Percentiles rank a stretch among this genome's conserved stretches.
Evolutionary conservation across 768 basidiomycete genomes (phyloP).

Genomic region (Neoboletus brunneissimus): DNA sequence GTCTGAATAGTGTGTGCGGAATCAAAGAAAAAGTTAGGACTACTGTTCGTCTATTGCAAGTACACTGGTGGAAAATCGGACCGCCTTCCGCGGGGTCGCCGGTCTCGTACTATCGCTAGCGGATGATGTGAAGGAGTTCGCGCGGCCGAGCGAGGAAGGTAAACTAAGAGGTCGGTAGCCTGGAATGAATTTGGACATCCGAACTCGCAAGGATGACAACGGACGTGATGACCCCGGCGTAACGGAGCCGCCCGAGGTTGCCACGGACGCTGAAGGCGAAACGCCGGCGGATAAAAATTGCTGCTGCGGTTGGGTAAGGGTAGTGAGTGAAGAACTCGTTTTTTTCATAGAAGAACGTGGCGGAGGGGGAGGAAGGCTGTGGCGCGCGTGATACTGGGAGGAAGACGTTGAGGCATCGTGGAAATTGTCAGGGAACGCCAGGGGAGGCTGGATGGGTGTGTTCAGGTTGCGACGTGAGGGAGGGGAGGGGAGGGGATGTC

Average conservation of each 20-base stretch:
- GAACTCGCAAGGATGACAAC: conserved; percentile 41
- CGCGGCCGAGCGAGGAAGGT: conserved; percentile 33
- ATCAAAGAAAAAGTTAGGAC: conserved; percentile 10
- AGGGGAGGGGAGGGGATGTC: conserved; percentile 17
- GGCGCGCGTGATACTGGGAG: conserved; percentile 20
- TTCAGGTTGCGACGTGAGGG: conserved; percentile 19
- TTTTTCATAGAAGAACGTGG: conserved; percentile 67
- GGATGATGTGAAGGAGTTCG: conserved; percentile 32
- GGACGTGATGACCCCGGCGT: conserved; percentile 28
- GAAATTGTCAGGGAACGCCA: conserved; percentile 20
- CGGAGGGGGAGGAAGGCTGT: conserved; percentile 52
- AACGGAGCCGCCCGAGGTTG: conserved; percentile 33
- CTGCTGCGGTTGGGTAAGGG: conserved; percentile 21
- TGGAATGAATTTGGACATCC: conserved; percentile 53
- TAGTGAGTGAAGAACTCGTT: conserved; percentile 28
- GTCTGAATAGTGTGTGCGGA: conserved; percentile 2
- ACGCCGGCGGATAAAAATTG: conserved; percentile 12
- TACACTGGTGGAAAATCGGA: conserved; percentile 55
- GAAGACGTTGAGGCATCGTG: conserved; percentile 22
- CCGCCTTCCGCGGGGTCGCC: conserved; percentile 53
- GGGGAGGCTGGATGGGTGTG: conserved; percentile 27
- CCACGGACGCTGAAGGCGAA: conserved; percentile 34
- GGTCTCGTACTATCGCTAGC: conserved; percentile 37
- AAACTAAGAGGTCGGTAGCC: conserved; percentile 39
- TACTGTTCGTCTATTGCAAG: conserved; percentile 27